Conservation (phyloP, 2,329 filamentous ascomycete genomes). For the Geoglossum cookeanum region DNA sequence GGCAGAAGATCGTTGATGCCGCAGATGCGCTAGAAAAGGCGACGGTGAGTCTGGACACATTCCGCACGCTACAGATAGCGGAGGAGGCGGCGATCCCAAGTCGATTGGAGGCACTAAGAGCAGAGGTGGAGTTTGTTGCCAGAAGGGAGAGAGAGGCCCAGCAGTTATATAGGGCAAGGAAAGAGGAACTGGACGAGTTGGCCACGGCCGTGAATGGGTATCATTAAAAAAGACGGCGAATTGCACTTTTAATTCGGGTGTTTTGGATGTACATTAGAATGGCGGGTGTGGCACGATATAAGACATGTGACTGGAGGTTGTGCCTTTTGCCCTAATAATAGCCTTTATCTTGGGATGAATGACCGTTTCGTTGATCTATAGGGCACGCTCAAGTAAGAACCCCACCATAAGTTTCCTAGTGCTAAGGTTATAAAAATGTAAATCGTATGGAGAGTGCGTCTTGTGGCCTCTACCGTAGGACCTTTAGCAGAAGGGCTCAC, state of each 20-base stretch:
- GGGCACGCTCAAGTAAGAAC: too few relatives aligned
- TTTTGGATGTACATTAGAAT: too few relatives aligned
- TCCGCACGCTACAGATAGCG: conserved; percentile 54
- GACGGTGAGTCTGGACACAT: conserved; percentile 49
- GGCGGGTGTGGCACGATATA: too few relatives aligned
- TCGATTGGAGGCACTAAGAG: conserved; percentile 54
- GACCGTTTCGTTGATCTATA: too few relatives aligned
- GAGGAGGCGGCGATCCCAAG: conserved; percentile 60
- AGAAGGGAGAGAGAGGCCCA: conserved; percentile 78
- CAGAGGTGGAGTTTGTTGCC: conserved; percentile 68
- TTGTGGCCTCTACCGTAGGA: too few relatives aligned
- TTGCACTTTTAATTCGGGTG: neutral
- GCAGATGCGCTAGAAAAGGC: conserved; percentile 57
- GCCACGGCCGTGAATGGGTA: conserved; percentile 17
- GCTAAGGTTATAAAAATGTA: too few relatives aligned
- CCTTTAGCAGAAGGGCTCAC: too few relatives aligned
- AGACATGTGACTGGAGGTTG: too few relatives aligned
- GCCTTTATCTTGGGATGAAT: too few relatives aligned
- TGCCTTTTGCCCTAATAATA: too few relatives aligned
- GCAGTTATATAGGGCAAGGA: conserved; percentile 57
- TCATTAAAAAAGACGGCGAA: conserved; percentile 12
- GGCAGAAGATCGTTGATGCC: conserved; percentile 60
- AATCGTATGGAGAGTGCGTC: too few relatives aligned
- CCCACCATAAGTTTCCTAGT: too few relatives aligned
- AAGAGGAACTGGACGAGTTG: conserved; percentile 56